Evolutionary conservation across 1,139 yeast genomes (phyloP).

Genomic region (Yamadazyma diospyri): DNA sequence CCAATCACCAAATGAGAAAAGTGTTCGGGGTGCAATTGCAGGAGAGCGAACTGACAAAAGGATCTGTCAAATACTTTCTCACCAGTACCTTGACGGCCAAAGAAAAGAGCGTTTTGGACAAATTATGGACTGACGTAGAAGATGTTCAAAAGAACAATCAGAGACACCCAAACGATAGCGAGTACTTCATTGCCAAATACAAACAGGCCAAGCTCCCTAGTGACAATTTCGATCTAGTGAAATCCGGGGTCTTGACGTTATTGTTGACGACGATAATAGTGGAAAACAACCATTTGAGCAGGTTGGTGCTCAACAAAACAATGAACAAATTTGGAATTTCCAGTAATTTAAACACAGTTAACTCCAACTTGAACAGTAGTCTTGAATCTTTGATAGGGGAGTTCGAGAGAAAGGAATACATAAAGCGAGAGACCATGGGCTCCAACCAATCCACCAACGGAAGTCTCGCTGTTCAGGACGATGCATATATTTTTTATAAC

Average conservation of each 20-base stretch:
- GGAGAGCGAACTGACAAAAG: slow-evolving; percentile 12
- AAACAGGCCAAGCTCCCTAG: slow-evolving; percentile 14
- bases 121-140: slow-evolving; percentile 18
- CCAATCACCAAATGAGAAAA: slow-evolving; percentile 14
- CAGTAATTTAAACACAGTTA: slow-evolving; percentile 17
- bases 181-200: slow-evolving; percentile 17
- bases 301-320: slow-evolving; percentile 20
- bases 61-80: slow-evolving; percentile 15
- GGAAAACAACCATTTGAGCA: slow-evolving; percentile 32
- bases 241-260: slow-evolving; percentile 26
- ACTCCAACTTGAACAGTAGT: slow-evolving; percentile 24
- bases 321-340: slow-evolving; percentile 31
- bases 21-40: slow-evolving; percentile 31
- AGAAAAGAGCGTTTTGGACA: slow-evolving; percentile 21
- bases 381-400: slow-evolving; percentile 26
- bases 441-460: background rate
- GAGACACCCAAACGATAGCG: slow-evolving; percentile 10
- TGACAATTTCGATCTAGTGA: slow-evolving; percentile 27
- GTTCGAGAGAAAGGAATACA: slow-evolving; percentile 31
- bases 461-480: slow-evolving; percentile 1
- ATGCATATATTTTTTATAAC: slow-evolving; percentile 20
- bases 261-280: slow-evolving; percentile 29
- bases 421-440: slow-evolving; percentile 16
- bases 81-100: slow-evolving; percentile 19
- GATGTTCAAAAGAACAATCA: slow-evolving; percentile 6